Evolutionary conservation across 1,284 basidiomycete genomes (phyloP).

Genomic region (Melampsora americana): DNA sequence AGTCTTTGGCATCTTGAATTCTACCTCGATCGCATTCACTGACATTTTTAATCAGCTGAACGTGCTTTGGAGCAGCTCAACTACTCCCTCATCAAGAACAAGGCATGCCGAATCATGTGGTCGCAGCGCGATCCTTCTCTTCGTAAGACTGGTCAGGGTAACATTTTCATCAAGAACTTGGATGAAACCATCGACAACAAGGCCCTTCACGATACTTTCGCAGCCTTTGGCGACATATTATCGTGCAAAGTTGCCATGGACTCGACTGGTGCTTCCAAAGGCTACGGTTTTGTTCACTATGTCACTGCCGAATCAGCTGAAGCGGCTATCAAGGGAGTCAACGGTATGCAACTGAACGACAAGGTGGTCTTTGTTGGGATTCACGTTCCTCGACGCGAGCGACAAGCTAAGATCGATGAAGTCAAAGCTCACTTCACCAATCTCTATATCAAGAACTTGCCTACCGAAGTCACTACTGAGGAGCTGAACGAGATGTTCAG

Average conservation of each 20-base stretch:
- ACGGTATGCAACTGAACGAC: conserved; percentile 99
- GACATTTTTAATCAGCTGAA: conserved; percentile 64
- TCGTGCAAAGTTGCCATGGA: conserved; percentile 99
- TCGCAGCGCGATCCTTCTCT: conserved; percentile 98
- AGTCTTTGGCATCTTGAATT: background rate
- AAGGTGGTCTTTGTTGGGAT: conserved; percentile 98
- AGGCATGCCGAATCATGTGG: conserved; percentile 99
- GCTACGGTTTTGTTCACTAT: conserved; percentile 99
- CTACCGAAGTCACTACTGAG: conserved; percentile 76
- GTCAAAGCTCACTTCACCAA: conserved; percentile 96
- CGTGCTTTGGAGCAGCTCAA: conserved; percentile 98
- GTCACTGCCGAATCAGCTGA: conserved; percentile 96
- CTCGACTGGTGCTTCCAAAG: conserved; percentile 80
- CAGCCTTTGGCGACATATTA: conserved; percentile 96
- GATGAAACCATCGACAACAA: conserved; percentile 99
- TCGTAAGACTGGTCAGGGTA: conserved; percentile 98
- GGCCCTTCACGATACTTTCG: conserved; percentile 99
- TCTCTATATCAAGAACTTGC: conserved; percentile 96
- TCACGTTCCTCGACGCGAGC: conserved; percentile 84
- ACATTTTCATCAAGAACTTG: conserved; percentile 99
- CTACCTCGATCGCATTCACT: conserved; percentile 7
- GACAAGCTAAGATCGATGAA: conserved; percentile 97
- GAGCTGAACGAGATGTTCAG: conserved; percentile 82
- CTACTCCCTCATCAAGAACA: conserved; percentile 97
- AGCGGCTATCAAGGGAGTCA: conserved; percentile 94